Evolutionary conservation across 192 early-diverging fungal genomes (phyloP), one percentile per base, ranked within the genome.

Genomic region (Gaertneriomyces semiglobifer): DNA sequence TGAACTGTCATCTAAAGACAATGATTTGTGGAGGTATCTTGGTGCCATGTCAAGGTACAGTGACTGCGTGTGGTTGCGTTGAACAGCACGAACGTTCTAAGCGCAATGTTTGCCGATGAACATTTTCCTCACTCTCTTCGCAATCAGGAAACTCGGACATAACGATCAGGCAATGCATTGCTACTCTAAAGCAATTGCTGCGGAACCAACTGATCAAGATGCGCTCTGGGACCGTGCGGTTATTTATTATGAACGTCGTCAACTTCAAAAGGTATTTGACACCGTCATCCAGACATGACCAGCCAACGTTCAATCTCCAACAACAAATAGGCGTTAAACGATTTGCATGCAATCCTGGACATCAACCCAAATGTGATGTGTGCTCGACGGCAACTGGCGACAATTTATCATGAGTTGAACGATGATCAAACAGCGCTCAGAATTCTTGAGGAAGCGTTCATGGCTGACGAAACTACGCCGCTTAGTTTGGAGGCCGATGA

Each of bases 81-180:
- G 25, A 33, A 50, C 48, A 50, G 18, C 6, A 3, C 20, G 4
- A n/a, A 0, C 20, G 50, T n/a, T 20, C 20, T n/a, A n/a, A 5
- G 6, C 14, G 55, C 12, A 38, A 16, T 4, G 55, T 16, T 14
- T 14, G 39, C 55, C 20, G 14, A 16, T 57, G 50, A 38, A 5
- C 0, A 0, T 57, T 57, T 57, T 57, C 8, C 39, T 16, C 38
- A 38, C 20, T 38, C 16, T 0, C 66, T n/a, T 44, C n/a, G 3
- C 48, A 57, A 71, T 10, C 12, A 87, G 81, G 59, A 79, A 88
- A 39, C 68, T 85, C 33, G 83, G 83, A 45, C 79, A 85, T 48
- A 78, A 78, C 33, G 80, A 90, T 25, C 91, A 96, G 66, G 93
- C 91, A 4, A 71, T 96, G 12, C 95, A 95, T 70, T 96, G 92